Percentiles rank a stretch among this genome's conserved stretches.
phyloP scores from a whole-genome alignment of 768 basidiomycete species.

The Termitomyces sp. region DNA sequence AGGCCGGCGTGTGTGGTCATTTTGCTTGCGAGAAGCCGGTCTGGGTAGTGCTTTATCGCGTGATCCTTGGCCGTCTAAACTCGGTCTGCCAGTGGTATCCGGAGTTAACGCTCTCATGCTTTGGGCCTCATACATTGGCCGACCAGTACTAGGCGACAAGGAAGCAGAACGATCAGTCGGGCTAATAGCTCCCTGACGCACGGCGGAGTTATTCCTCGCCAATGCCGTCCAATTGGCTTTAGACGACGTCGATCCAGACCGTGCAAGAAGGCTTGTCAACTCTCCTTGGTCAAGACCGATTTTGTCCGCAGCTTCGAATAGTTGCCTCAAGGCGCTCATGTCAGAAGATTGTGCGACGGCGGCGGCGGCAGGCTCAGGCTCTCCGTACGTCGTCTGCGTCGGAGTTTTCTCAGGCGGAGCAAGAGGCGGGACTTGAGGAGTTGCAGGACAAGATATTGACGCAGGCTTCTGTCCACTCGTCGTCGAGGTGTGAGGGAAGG shows the following conservation, averaged over 20 bases:
- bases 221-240: slow-evolving; percentile 41
- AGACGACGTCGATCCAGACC: slow-evolving; percentile 65
- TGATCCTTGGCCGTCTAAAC: slow-evolving; percentile 17
- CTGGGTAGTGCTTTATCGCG: slow-evolving; percentile 26
- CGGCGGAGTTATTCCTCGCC: slow-evolving; percentile 38
- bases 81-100: slow-evolving; percentile 19
- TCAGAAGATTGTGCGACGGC: slow-evolving; percentile 25
- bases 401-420: neutral
- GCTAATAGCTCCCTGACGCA: slow-evolving; percentile 22
- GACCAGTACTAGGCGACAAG: slow-evolving; percentile 8
- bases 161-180: slow-evolving; percentile 20
- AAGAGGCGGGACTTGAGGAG: neutral
- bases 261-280: slow-evolving; percentile 64
- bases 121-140: slow-evolving; percentile 12
- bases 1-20: slow-evolving; percentile 34
- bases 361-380: slow-evolving; percentile 7
- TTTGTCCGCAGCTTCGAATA: slow-evolving; percentile 71
- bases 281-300: slow-evolving; percentile 72
- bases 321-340: slow-evolving; percentile 45
- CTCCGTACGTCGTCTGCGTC: slow-evolving; percentile 8
- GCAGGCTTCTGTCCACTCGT: slow-evolving; percentile 26
- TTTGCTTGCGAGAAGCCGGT: slow-evolving; percentile 31
- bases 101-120: slow-evolving; percentile 14
- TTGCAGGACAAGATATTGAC: slow-evolving; percentile 18
- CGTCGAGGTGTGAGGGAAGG: slow-evolving; percentile 19